Evolutionary conservation across 768 basidiomycete genomes (phyloP).

Genomic region (Boletus vinaceobasis): DNA sequence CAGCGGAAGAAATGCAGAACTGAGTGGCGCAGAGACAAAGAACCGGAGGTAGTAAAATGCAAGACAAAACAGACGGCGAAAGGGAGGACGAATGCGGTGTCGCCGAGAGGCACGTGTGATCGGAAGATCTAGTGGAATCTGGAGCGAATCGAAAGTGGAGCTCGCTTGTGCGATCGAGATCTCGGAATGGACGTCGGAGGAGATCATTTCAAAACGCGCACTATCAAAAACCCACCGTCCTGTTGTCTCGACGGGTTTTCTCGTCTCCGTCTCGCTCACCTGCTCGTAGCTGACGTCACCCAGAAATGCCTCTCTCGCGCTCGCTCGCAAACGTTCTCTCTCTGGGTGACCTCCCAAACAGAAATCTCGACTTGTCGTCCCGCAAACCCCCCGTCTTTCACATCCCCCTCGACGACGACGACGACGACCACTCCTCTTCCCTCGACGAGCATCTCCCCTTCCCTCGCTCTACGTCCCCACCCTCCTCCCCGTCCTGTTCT

Average conservation of each 20-base stretch:
- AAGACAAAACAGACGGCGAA: neutral
- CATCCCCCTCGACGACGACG: constrained; percentile 23
- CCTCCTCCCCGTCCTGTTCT: neutral
- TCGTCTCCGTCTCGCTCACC: too few species aligned
- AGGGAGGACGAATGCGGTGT: neutral
- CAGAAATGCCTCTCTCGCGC: constrained; percentile 18
- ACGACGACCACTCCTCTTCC: constrained; percentile 20
- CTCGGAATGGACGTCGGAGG: constrained; percentile 8
- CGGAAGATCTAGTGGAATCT: constrained; percentile 13
- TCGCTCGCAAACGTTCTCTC: constrained; percentile 43
- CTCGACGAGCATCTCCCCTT: constrained; percentile 37
- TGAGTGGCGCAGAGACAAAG: too few species aligned
- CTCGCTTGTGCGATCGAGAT: constrained; percentile 24
- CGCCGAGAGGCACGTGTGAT: constrained; percentile 23
- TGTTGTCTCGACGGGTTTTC: too few species aligned
- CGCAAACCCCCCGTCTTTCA: constrained; percentile 19
- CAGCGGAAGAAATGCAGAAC: too few species aligned
- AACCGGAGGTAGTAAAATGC: too few species aligned
- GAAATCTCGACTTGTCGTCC: constrained; percentile 22
- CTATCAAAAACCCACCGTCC: neutral
- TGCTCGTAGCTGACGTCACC: constrained; percentile 5
- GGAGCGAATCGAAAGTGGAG: constrained; percentile 15
- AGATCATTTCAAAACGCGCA: constrained; percentile 14
- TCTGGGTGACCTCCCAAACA: constrained; percentile 45
- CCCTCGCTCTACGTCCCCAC: constrained; percentile 32